Base-by-base conservation (phyloP, 805 yeast species). In the Yamadazyma nakazawae region DNA sequence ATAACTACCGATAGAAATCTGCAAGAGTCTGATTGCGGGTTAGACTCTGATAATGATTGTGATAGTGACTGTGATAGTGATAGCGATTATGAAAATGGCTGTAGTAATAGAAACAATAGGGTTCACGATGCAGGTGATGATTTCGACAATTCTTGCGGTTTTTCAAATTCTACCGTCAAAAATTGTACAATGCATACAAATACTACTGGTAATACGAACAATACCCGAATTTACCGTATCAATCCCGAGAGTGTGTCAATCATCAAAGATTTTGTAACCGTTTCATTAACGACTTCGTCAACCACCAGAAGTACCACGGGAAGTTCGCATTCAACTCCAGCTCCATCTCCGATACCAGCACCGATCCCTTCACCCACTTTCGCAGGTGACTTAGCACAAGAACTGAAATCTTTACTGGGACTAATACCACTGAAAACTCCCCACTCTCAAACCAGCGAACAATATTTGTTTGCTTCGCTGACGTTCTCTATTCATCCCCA, bases 101-200 rank as follows among this genome's bases (percentile, higher is more conserved):
- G 12, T 37, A 12, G 8, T 21, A 11, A 37, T 14, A 24, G 21
- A 14, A 26, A 26, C 41, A 38, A 25, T 26, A 38, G 34, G 16
- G 16, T 34, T 18, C 24, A 14, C 12, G 34, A 14, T 38, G 41
- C 40, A 37, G 40, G 40, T 30, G 35, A 39, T 39, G 42, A 39
- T 24, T 5, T 37, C 17, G 13, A n/a, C 31, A 39, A 39, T 30
- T 8, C 12, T 17, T 25, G 35, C 35, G 18, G 35, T 14, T 25
- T 17, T 12, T 28, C 40, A 21, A 21, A 21, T 21, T 21, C 24
- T 21, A 21, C 24, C 6, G 24, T 21, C 24, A 21, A 21, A 7
- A 21, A 21, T 21, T 5, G 24, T 21, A 21, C 24, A 21, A 5
- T 21, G 24, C 7, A 21, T 7, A 5, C 24, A 21, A 21, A 21